A percentile compares a stretch with the other conserved stretches of the same genome.
These are phyloP conservation scores for Fistulina hepatica DNA, from an alignment of 1,284 basidiomycete genomes.

Conservation along the genomic window DNA sequence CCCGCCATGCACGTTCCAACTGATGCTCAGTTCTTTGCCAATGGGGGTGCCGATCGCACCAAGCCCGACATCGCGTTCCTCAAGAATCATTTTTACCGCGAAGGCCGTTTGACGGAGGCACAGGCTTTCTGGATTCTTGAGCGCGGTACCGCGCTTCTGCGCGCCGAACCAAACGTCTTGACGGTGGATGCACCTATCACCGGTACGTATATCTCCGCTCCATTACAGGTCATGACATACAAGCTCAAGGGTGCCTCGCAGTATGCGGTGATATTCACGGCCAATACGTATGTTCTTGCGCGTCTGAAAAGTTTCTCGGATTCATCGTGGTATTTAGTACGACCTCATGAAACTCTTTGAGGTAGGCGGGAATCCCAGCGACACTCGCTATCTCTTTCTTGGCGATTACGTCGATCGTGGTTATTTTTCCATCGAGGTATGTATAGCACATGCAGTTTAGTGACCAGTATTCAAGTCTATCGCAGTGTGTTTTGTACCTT, in stretches of 20 bases:
- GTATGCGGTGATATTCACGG: slow-evolving; percentile 16
- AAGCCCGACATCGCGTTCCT: slow-evolving; percentile 96
- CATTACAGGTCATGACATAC: background rate
- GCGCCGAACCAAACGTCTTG: slow-evolving; percentile 13
- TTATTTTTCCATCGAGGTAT: slow-evolving; percentile 15
- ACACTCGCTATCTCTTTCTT: slow-evolving; percentile 15
- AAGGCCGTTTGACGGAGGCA: slow-evolving; percentile 85
- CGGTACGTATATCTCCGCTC: slow-evolving; percentile 8
- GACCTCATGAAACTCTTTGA: slow-evolving; percentile 16
- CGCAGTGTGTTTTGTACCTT: slow-evolving; percentile 79
- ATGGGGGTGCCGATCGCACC: slow-evolving; percentile 20
- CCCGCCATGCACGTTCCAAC: slow-evolving; percentile 2
- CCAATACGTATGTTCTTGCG: slow-evolving; percentile 12
- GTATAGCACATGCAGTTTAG: slow-evolving; percentile 3
- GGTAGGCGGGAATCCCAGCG: slow-evolving; percentile 13
- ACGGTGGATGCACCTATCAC: slow-evolving; percentile 11
- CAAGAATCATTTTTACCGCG: slow-evolving; percentile 98
- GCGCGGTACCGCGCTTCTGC: slow-evolving; percentile 31
- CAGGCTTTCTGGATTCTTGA: slow-evolving; percentile 84
- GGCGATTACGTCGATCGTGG: slow-evolving; percentile 15
- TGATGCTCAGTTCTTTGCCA: slow-evolving; percentile 2
- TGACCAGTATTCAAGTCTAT: slow-evolving; percentile 15
- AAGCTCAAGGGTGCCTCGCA: slow-evolving; percentile 1
- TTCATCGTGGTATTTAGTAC: slow-evolving; percentile 8
- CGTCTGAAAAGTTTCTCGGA: background rate